phyloP scores from a whole-genome alignment of 2,329 filamentous ascomycete genomes.

The Alternaria brassicicola region DNA sequence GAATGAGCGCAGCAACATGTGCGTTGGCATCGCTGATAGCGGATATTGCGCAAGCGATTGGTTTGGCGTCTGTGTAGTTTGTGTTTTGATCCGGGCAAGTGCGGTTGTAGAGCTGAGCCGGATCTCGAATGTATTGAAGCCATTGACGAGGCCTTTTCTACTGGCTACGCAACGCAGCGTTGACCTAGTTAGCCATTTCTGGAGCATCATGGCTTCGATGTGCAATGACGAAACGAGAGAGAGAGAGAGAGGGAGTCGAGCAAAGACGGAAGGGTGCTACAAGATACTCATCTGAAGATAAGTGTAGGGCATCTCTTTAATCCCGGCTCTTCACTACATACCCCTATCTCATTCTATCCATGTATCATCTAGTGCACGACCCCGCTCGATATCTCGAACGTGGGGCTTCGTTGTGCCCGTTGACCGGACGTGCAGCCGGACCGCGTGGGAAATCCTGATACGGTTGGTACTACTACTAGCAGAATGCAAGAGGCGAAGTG shows the following conservation, averaged over 20 bases:
- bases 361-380: constrained; percentile 20
- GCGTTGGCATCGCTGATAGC: constrained; percentile 35
- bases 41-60: constrained; percentile 20
- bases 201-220: constrained; percentile 14
- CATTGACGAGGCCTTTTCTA: not conserved
- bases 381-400: constrained; percentile 30
- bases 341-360: constrained; percentile 27
- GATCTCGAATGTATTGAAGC: constrained; percentile 11
- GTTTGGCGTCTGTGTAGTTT: constrained; percentile 10
- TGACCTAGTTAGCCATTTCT: constrained; percentile 4
- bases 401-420: constrained; percentile 24
- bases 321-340: constrained; percentile 1
- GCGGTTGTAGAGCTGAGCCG: constrained; percentile 22
- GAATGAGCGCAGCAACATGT: constrained; percentile 39
- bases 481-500: constrained; percentile 7
- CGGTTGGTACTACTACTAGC: not conserved
- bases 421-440: constrained; percentile 30
- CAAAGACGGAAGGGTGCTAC: not conserved
- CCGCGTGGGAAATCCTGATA: constrained; percentile 18
- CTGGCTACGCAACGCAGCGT: constrained; percentile 3
- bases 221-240: not conserved
- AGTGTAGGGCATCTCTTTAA: not conserved
- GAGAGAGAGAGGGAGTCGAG: no score
- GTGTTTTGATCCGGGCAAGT: constrained; percentile 14
- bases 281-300: not conserved